A percentile compares a stretch with the other conserved stretches of the same genome.
phyloP scores from a whole-genome alignment of 768 basidiomycete species.

The Infundibulicybe gibba region DNA sequence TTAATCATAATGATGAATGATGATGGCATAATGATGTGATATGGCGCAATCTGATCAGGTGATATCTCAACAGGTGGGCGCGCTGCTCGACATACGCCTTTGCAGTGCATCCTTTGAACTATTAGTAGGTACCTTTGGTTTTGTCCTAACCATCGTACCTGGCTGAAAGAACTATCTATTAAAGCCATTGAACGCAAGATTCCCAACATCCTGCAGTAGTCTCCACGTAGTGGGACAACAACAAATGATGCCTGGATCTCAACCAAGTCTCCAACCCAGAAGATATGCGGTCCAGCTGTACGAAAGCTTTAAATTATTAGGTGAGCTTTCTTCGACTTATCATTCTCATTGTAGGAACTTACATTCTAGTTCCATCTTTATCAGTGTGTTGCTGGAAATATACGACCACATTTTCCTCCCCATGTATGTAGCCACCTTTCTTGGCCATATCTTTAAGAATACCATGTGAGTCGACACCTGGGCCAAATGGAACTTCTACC shows the following conservation, averaged over 20 bases:
- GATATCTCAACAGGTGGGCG: too few species aligned
- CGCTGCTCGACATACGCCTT: too few species aligned
- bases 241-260: slow-evolving; percentile 13
- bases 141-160: slow-evolving; percentile 5
- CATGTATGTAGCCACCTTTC: neutral
- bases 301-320: slow-evolving; percentile 3
- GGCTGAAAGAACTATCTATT: slow-evolving; percentile 10
- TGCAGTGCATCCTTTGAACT: too few species aligned
- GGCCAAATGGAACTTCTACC: neutral
- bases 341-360: too few species aligned
- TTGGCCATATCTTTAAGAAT: neutral
- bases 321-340: too few species aligned
- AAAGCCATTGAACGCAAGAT: slow-evolving; percentile 7
- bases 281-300: slow-evolving; percentile 1
- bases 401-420: neutral
- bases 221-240: slow-evolving; percentile 5
- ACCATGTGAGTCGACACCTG: neutral
- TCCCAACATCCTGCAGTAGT: slow-evolving; percentile 4
- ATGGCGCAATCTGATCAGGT: too few species aligned
- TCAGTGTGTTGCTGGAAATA: neutral
- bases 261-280: slow-evolving; percentile 13
- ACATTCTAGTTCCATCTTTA: too few species aligned
- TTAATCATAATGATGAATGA: too few species aligned
- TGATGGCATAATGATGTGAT: too few species aligned
- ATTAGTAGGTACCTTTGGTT: too few species aligned